phyloP scores from a whole-genome alignment of 2,329 filamentous ascomycete genomes.

The Pseudonectria buxi region DNA sequence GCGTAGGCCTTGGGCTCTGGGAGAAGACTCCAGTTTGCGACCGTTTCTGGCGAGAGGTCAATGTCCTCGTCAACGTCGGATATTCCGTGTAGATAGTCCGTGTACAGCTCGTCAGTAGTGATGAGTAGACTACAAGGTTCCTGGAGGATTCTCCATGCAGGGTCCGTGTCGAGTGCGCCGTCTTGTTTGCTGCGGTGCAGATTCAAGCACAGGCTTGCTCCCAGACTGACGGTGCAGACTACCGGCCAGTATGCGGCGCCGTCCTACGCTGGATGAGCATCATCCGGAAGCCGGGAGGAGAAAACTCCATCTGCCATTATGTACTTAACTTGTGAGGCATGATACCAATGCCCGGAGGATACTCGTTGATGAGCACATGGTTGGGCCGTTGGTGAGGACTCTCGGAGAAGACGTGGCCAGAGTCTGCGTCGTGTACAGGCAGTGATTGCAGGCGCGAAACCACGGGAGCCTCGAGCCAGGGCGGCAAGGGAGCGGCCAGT shows the following conservation, averaged over 20 bases:
- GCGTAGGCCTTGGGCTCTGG: constrained; percentile 39
- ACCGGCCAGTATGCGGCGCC: constrained; percentile 79
- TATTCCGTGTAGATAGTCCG: constrained; percentile 68
- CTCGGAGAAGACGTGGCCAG: constrained; percentile 43
- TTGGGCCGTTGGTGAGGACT: constrained; percentile 76
- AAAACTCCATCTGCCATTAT: constrained; percentile 14
- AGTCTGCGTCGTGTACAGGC: constrained; percentile 26
- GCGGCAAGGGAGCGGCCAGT: constrained; percentile 64
- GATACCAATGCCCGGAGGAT: constrained; percentile 81
- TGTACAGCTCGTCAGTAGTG: constrained; percentile 63
- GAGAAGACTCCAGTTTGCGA: constrained; percentile 68
- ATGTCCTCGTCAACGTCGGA: constrained; percentile 59
- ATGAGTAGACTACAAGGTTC: constrained; percentile 77
- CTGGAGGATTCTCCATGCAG: constrained; percentile 61
- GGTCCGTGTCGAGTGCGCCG: constrained; percentile 47
- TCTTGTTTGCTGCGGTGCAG: constrained; percentile 60
- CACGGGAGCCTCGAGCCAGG: constrained; percentile 67
- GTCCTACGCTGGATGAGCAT: constrained; percentile 47
- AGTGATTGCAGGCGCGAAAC: constrained; percentile 53
- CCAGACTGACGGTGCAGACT: constrained; percentile 86
- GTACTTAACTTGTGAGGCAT: constrained; percentile 74
- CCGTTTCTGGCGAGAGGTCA: constrained; percentile 50
- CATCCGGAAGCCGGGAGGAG: constrained; percentile 2
- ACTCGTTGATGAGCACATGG: constrained; percentile 92
- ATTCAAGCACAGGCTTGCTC: constrained; percentile 69